Conservation (phyloP, 108 stramenopile species). For the Phaeodactylum tricornutum region DNA sequence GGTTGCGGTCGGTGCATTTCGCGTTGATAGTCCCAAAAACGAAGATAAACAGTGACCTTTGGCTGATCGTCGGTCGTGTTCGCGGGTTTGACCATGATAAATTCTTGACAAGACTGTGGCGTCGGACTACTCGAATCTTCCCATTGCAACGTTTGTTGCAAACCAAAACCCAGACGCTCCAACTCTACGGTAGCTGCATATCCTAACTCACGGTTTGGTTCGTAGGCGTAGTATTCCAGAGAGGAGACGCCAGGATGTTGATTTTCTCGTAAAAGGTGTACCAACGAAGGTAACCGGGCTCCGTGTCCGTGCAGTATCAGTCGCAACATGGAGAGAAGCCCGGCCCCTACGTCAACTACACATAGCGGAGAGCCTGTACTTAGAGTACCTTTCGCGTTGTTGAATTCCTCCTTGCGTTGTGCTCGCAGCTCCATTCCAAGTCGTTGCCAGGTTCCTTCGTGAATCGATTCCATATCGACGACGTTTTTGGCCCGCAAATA, state of each 20-base stretch:
- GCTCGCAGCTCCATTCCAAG: constrained; percentile 23
- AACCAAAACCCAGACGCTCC: constrained; percentile 42
- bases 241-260: no score
- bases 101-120: not conserved
- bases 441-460: constrained; percentile 39
- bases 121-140: not conserved
- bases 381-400: no score
- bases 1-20: constrained; percentile 3
- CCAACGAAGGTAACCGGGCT: constrained; percentile 18
- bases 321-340: constrained; percentile 62
- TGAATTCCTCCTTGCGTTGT: no score
- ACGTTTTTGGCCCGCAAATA: constrained; percentile 73
- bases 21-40: constrained; percentile 39
- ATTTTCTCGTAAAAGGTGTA: constrained; percentile 5
- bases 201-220: constrained; percentile 49
- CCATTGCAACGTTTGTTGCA: no score
- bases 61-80: not conserved
- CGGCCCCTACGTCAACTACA: constrained; percentile 70
- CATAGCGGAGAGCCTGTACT: constrained; percentile 5
- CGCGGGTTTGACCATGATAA: not conserved
- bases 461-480: constrained; percentile 57
- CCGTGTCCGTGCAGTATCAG: constrained; percentile 40
- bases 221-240: constrained; percentile 75
- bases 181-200: constrained; percentile 31
- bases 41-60: constrained; percentile 38